Evolutionary conservation across 2,329 filamentous ascomycete species (phyloP), one percentile per base, ranked within the genome.

Genomic region (Pyrenochaeta sp.): DNA sequence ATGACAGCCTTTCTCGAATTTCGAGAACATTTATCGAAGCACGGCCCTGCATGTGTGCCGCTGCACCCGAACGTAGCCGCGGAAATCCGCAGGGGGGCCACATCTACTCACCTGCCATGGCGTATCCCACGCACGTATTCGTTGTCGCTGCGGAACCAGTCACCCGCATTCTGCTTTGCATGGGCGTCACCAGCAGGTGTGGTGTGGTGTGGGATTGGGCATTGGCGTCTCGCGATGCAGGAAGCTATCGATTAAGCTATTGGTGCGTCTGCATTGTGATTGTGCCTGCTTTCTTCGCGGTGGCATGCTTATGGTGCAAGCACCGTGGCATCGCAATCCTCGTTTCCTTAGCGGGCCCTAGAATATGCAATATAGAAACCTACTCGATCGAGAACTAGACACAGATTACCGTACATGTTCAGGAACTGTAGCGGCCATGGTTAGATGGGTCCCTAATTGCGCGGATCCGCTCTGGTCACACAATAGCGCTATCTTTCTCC

Each of bases 81-180:
- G 46, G 43, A 45, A 63, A 61, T 60, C 66, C 58, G 63, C 54
- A 42, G 14, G 32, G 27, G 20, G 21, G 12, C n/a, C n/a, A 42
- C 52, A 63, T 61, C 51, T 54, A 31, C 36, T 32, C 44, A 63
- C 55, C 58, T 66, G 64, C 61, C 45, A 63, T 57, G 57, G 61
- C 56, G 62, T 66, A 59, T 56, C 65, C 56, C 63, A 68, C 61
- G 58, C 44, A 49, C 35, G 32, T 46, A 45, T 17, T 23, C 37
- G 21, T 21, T 23, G 17, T 17, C 27, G 4, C 23, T 31, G 21
- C 23, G 23, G 40, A 18, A 42, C 40, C 27, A 29, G 23, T 42
- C 21, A 42, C 23, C 40, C 23, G 23, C 40, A 11, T 42, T 14
- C 5, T 17, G 30, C 7, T 2, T n/a, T 31, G 23, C 23, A 42